A percentile compares a stretch with the other conserved stretches of the same genome.
phyloP scores from a whole-genome alignment of 306 rosid genomes.

The Lagenaria siceraria region DNA sequence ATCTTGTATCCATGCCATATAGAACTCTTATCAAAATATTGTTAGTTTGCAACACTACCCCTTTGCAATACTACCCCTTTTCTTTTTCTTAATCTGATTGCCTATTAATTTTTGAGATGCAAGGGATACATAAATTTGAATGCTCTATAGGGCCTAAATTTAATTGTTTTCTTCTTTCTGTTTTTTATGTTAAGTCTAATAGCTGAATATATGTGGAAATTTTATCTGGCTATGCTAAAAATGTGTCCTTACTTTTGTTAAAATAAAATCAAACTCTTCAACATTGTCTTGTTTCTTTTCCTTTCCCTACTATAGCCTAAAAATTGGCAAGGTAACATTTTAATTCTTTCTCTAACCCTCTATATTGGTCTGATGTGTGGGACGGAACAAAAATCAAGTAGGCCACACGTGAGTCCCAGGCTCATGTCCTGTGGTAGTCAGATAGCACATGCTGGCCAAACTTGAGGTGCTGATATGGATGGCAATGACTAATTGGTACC shows the following conservation, averaged over 20 bases:
- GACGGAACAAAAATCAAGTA: neutral
- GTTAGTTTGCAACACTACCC: neutral
- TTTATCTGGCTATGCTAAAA: neutral
- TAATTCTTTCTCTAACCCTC: neutral
- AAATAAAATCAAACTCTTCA: neutral
- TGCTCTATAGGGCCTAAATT: neutral
- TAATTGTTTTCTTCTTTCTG: neutral
- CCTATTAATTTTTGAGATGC: neutral
- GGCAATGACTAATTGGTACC: neutral
- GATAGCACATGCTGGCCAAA: neutral
- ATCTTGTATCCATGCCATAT: neutral
- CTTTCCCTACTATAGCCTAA: neutral
- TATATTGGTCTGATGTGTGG: neutral
- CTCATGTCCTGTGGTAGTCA: neutral
- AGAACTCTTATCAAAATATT: neutral
- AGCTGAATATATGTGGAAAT: neutral
- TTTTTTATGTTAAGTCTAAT: neutral
- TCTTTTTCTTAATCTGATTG: neutral
- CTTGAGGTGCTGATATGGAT: neutral
- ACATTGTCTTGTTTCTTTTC: neutral
- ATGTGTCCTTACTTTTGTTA: neutral
- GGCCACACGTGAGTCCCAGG: neutral
- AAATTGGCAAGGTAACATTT: neutral
- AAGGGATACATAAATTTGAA: neutral
- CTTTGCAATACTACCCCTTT: neutral